phyloP scores from a whole-genome alignment of 1,284 basidiomycete species.

The Nidula niveotomentosa region DNA sequence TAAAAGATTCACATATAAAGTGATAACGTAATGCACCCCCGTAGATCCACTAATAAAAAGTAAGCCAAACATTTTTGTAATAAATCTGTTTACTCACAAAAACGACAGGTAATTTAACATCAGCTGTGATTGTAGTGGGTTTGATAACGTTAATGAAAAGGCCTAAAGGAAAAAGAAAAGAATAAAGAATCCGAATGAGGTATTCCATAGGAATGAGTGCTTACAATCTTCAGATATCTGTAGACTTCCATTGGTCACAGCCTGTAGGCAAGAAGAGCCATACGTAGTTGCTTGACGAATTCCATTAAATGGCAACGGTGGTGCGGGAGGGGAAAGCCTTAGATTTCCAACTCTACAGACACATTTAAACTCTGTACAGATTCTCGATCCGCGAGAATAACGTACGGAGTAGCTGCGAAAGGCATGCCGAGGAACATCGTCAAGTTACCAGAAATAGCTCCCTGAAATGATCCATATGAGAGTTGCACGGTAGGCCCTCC shows the following conservation, averaged over 20 bases:
- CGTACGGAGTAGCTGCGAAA: constrained; percentile 19
- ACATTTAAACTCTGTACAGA: not conserved
- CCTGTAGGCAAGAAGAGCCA: constrained; percentile 16
- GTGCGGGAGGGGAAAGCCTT: constrained; percentile 10
- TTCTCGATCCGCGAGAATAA: not conserved
- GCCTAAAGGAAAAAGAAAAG: constrained; percentile 9
- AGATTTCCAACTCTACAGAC: constrained; percentile 10
- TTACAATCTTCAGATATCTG: not conserved
- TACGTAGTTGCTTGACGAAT: constrained; percentile 12
- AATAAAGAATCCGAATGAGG: not conserved
- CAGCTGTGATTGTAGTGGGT: constrained; percentile 10
- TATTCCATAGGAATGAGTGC: not conserved
- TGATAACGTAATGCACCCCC: not conserved
- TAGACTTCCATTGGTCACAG: not conserved
- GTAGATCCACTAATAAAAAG: not conserved
- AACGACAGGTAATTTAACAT: constrained; percentile 17
- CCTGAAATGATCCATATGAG: constrained; percentile 15
- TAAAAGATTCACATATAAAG: no score
- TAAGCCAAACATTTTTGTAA: not conserved
- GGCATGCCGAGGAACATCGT: constrained; percentile 17
- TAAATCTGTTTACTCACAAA: constrained; percentile 13
- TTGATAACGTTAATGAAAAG: constrained; percentile 21
- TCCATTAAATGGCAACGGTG: constrained; percentile 8
- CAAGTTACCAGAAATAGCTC: constrained; percentile 5
- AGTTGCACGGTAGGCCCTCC: constrained; percentile 9